Percentiles rank a stretch among this genome's conserved stretches.
Evolutionary conservation across 805 yeast species (phyloP).

Genomic region (Wickerhamomyces mucosus): DNA sequence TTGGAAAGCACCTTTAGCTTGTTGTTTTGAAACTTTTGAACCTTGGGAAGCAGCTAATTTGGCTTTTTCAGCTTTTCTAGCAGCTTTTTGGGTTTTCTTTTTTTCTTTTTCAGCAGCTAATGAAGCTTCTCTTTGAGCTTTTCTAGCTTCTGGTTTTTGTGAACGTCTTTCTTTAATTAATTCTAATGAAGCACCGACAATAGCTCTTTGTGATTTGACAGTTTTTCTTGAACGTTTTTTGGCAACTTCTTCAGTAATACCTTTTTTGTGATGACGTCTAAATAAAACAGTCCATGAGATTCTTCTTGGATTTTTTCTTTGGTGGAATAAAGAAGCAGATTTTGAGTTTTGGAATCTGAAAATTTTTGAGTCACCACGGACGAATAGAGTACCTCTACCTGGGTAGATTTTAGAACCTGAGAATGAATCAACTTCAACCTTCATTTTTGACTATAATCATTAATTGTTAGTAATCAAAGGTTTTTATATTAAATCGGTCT

Average conservation of each 20-base stretch:
- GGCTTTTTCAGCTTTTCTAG: slow-evolving; percentile 93
- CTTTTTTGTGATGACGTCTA: slow-evolving; percentile 99
- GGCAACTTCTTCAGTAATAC: slow-evolving; percentile 96
- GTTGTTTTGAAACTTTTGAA: slow-evolving; percentile 84
- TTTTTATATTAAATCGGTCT: background rate
- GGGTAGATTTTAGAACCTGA: slow-evolving; percentile 99
- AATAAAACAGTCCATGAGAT: slow-evolving; percentile 98
- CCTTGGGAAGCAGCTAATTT: slow-evolving; percentile 70
- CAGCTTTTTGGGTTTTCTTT: slow-evolving; percentile 86
- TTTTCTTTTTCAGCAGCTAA: slow-evolving; percentile 74
- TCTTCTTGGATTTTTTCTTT: slow-evolving; percentile 99
- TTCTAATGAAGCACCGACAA: slow-evolving; percentile 98
- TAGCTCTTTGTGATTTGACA: slow-evolving; percentile 97
- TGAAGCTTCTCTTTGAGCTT: slow-evolving; percentile 94
- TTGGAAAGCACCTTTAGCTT: slow-evolving; percentile 96
- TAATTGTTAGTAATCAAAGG: slow-evolving; percentile 11
- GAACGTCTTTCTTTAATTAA: slow-evolving; percentile 97
- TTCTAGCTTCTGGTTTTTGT: slow-evolving; percentile 93
- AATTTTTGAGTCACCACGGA: slow-evolving; percentile 99
- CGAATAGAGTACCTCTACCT: slow-evolving; percentile 99
- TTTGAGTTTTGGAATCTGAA: slow-evolving; percentile 99
- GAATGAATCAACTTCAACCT: slow-evolving; percentile 99
- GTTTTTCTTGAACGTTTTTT: slow-evolving; percentile 97
- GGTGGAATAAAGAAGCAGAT: slow-evolving; percentile 96
- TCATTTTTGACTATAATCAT: slow-evolving; percentile 55